phyloP scores from a whole-genome alignment of 2,329 filamentous ascomycete genomes.

The Alternaria sp. region DNA sequence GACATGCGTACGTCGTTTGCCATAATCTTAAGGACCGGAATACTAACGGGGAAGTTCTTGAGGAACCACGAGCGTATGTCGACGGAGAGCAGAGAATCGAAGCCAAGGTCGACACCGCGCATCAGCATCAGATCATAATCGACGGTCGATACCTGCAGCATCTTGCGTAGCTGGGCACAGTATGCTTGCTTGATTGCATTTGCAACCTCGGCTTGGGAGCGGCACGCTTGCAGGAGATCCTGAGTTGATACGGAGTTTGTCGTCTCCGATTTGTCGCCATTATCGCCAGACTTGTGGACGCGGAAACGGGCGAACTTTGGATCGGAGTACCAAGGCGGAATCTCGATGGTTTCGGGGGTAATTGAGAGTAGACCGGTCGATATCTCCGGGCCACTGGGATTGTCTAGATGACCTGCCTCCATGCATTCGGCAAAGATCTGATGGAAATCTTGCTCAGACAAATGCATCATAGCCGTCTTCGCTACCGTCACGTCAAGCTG shows the following conservation, averaged over 20 bases:
- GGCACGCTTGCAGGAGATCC: conserved; percentile 2
- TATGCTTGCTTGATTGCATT: neutral
- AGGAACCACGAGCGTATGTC: conserved; percentile 54
- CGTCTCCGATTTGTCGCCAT: neutral
- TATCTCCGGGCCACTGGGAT: conserved; percentile 1
- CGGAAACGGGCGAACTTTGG: neutral
- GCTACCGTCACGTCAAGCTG: neutral
- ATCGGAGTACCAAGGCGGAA: neutral
- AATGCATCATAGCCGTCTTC: conserved; percentile 13
- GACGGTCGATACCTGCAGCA: neutral
- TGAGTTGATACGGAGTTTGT: neutral
- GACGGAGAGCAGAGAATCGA: conserved; percentile 49
- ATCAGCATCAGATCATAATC: neutral
- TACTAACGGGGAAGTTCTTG: conserved; percentile 41
- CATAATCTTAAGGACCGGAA: conserved; percentile 38
- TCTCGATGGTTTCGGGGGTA: neutral
- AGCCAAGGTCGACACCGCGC: conserved; percentile 23
- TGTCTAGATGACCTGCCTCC: conserved; percentile 15
- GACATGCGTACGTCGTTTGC: conserved; percentile 21
- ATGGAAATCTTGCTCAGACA: conserved; percentile 29
- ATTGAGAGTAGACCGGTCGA: conserved; percentile 10
- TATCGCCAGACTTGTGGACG: neutral
- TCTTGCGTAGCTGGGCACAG: neutral
- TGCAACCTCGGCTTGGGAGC: conserved; percentile 1
- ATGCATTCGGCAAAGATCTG: conserved; percentile 20